Evolutionary conservation across 2,329 filamentous ascomycete species (phyloP), one percentile per base, ranked within the genome.

Genomic region (Fusarium keratoplasticum): DNA sequence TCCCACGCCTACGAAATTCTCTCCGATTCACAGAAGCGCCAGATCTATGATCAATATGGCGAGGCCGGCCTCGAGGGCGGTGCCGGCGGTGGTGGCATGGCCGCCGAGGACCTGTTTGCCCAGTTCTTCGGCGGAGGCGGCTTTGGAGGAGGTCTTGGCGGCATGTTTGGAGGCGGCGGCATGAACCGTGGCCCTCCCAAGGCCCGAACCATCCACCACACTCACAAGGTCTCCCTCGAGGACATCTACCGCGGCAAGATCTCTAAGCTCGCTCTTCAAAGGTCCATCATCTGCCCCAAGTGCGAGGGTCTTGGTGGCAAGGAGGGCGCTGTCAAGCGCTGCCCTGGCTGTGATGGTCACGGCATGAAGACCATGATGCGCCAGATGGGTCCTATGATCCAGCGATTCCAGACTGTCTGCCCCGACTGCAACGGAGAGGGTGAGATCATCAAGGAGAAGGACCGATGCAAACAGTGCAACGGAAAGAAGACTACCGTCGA

Each of bases 361-460:
- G 96, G 96, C 85, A 98, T 98, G 94, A 98, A 98, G 93, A 98
- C 94, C 44, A 98, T 99, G 96, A 98, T 99, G 96, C 94, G 97
- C 82, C 96, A 99, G 86, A 98, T 99, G 95, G 96, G 96, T 61
- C 96, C 96, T 69, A 99, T 99, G 96, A 98, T 99, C 79, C 97
- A 99, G 87, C 94, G 96, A 67, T 99, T 99, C 91, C 96, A 99
- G 89, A 98, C 96, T 33, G 95, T 98, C 79, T 99, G 96, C 90
- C 94, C 95, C 31, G 97, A 99, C 86, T 99, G 96, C 84, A 96
- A 96, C 79, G 97, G 97, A 73, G 96, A 99, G 85, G 96, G 96
- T 70, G 96, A 99, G 87, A 95, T 93, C 76, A 96, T 99, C 84
- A 95, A 94, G 82, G 96, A 98, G 77, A 97, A 97, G 88, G 96